Base-by-base conservation (phyloP, 805 yeast genomes). In the Wickerhamiella azyma region DNA sequence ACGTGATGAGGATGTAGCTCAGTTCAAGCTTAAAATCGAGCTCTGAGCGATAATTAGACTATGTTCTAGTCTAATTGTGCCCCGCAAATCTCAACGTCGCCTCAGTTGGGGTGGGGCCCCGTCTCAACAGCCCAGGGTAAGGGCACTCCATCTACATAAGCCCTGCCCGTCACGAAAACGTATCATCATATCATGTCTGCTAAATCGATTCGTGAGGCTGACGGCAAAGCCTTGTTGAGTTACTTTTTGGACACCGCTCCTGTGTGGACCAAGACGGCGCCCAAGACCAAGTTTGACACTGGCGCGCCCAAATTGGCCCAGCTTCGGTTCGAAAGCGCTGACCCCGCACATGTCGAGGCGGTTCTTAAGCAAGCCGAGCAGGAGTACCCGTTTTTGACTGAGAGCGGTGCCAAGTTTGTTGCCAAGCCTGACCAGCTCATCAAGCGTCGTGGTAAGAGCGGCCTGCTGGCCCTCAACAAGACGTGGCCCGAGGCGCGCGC, bases 381-480 rank as follows among this genome's bases (percentile, higher is more conserved):
- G 49, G 55, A 60, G 37, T 67, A 59, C 62, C 69, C 72, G 16
- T 67, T 72, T 70, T 56, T 67, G 42, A 53, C 53, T 3, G 56
- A 54, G 42, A 46, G 57, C 17, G 67, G 62, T 14, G 65, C 68
- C 29, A 57, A 57, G 52, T 66, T 68, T 45, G 72, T 67, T 30
- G 72, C 70, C 44, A 67, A 67, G 60, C 72, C 72, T 18, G 72
- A 67, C 48, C 70, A 66, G 56, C 61, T 67, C 49, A 67, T 67
- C 60, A 67, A 67, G 63, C 65, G 72, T 46, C 65, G 72, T 37
- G 72, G 72, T 33, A 67, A 67, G 60, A 56, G 67, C 9, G 72
- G 72, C 3, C 61, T 67, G 37, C 59, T 67, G 36, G 68, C 68
- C 6, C 61, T 67, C 28, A 67, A 67, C 59, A 64, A 64, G 57